Conservation (phyloP, 441 rosid species). For the Metrosideros polymorpha region DNA sequence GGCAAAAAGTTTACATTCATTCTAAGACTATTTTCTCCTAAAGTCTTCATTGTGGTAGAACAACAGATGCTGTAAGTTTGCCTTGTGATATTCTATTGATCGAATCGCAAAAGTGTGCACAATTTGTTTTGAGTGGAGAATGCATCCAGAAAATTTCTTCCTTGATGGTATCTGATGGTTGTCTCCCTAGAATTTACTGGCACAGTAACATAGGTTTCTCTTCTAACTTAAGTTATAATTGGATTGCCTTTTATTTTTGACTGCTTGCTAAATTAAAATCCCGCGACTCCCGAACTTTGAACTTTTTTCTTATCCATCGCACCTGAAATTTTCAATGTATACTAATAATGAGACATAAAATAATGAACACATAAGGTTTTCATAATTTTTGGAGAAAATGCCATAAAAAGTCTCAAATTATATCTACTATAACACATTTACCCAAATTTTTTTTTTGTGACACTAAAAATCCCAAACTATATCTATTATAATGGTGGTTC, state of each 20-base stretch:
- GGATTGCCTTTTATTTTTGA: not conserved
- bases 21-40: not conserved
- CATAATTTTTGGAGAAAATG: not conserved
- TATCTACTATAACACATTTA: too few species aligned
- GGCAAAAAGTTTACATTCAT: too few species aligned
- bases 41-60: not conserved
- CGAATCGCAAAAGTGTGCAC: not conserved
- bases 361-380: not conserved
- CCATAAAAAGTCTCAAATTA: too few species aligned
- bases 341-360: too few species aligned
- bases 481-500: conserved; percentile 5
- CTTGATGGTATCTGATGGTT: not conserved
- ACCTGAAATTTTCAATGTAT: too few species aligned
- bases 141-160: not conserved
- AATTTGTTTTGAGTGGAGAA: not conserved
- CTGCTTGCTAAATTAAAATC: not conserved
- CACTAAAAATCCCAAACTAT: not conserved
- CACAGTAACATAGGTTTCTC: not conserved
- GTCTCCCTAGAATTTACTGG: not conserved
- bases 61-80: not conserved
- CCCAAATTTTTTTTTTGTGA: too few species aligned
- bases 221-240: not conserved
- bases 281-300: too few species aligned
- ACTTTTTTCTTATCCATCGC: too few species aligned
- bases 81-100: fast-evolving